phyloP scores from a whole-genome alignment of 2,329 filamentous ascomycete species.

The Fusarium chuoi region DNA sequence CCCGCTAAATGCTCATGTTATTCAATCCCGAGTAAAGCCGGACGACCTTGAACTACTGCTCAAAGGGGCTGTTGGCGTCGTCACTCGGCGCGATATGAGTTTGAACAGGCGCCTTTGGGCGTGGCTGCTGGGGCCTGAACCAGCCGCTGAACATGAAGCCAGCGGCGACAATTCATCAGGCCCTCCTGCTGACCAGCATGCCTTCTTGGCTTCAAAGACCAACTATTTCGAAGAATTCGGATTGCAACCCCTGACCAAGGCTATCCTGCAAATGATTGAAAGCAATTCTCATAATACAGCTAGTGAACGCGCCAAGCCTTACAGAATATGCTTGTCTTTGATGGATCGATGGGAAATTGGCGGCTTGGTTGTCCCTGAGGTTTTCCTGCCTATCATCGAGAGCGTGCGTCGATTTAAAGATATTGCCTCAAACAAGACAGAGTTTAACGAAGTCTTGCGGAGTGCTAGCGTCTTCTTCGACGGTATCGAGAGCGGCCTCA shows the following conservation, averaged over 20 bases:
- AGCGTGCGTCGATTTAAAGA: conserved; percentile 81
- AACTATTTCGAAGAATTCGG: conserved; percentile 88
- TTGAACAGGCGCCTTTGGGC: conserved; percentile 94
- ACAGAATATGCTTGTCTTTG: conserved; percentile 89
- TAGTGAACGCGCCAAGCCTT: conserved; percentile 81
- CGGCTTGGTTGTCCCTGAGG: conserved; percentile 84
- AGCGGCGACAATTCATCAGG: conserved; percentile 58
- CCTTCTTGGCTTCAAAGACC: conserved; percentile 67
- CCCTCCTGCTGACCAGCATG: conserved; percentile 55
- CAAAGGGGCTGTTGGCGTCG: conserved; percentile 85
- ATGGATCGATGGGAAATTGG: conserved; percentile 99
- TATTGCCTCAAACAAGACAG: conserved; percentile 69
- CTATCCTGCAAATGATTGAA: conserved; percentile 81
- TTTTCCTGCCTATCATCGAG: conserved; percentile 87
- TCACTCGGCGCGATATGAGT: conserved; percentile 93
- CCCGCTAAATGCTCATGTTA: conserved; percentile 82
- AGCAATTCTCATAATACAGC: conserved; percentile 42
- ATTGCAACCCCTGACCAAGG: conserved; percentile 76
- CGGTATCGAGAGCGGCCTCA: conserved; percentile 91
- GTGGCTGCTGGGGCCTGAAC: conserved; percentile 89
- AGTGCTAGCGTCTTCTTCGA: conserved; percentile 98
- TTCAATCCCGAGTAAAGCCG: conserved; percentile 78
- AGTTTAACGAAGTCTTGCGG: conserved; percentile 87
- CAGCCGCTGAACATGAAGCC: conserved; percentile 60
- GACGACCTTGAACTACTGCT: conserved; percentile 85